A percentile compares a stretch with the other conserved stretches of the same genome.
These are phyloP conservation scores for Rubia tinctorum DNA, from an alignment of 305 asterid genomes.

Conservation along the genomic window DNA sequence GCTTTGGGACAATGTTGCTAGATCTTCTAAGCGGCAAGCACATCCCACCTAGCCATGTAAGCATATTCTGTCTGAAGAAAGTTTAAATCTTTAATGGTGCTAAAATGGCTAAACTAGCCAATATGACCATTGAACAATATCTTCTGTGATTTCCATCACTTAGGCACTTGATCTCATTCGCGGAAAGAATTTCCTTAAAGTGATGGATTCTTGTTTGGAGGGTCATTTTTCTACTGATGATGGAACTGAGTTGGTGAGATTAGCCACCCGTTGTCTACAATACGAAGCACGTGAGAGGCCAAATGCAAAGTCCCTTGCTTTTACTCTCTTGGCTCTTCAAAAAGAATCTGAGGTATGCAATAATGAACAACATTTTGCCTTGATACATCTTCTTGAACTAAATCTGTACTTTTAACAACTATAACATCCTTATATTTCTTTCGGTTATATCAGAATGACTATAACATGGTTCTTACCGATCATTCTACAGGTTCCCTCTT, in stretches of 20 bases:
- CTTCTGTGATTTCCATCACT: constrained; percentile 9
- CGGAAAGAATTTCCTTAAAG: constrained; percentile 74
- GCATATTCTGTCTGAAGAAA: neutral
- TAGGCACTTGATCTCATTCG: constrained; percentile 96
- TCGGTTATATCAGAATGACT: neutral
- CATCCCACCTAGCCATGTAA: constrained; percentile 91
- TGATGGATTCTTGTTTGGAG: constrained; percentile 94
- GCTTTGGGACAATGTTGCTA: constrained; percentile 88
- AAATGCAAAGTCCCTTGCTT: constrained; percentile 60
- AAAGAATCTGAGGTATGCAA: constrained; percentile 71
- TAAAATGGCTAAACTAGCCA: too few species aligned
- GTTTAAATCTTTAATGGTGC: too few species aligned
- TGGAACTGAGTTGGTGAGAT: constrained; percentile 75
- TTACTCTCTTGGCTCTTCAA: constrained; percentile 68
- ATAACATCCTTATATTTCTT: neutral
- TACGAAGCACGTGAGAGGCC: constrained; percentile 96
- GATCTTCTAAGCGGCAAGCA: constrained; percentile 92
- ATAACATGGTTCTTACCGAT: constrained; percentile 12
- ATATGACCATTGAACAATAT: too few species aligned
- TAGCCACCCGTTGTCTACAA: constrained; percentile 91
- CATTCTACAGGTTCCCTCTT: constrained; percentile 66
- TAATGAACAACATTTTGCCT: constrained; percentile 1
- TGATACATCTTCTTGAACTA: neutral
- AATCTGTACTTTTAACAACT: neutral
- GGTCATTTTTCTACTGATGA: constrained; percentile 83